These are phyloP conservation scores for Malassezia furfur DNA, from an alignment of 1,284 basidiomycete species.

Conservation along the genomic window DNA sequence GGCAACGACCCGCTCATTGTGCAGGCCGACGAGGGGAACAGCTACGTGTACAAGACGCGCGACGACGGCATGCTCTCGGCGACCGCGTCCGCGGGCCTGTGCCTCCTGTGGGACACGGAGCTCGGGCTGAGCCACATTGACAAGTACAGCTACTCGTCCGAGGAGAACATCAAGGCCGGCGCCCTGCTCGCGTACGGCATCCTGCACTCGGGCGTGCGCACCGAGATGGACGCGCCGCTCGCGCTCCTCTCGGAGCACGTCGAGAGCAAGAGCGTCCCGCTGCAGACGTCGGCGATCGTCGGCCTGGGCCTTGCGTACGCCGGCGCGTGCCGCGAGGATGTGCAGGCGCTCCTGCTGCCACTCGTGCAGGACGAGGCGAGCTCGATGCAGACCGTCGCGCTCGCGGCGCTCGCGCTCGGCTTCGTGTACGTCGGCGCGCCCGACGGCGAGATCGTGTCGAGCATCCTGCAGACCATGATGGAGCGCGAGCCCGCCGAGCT, in stretches of 20 bases:
- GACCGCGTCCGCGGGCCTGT: constrained; percentile 82
- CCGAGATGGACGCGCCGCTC: constrained; percentile 85
- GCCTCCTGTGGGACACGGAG: constrained; percentile 92
- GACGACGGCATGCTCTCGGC: constrained; percentile 98
- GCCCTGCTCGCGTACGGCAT: constrained; percentile 91
- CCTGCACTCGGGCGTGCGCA: constrained; percentile 76
- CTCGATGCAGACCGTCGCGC: constrained; percentile 79
- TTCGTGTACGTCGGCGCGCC: constrained; percentile 93
- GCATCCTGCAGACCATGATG: constrained; percentile 87
- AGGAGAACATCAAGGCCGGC: constrained; percentile 95
- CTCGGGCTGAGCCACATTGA: constrained; percentile 87
- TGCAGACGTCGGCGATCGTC: constrained; percentile 76
- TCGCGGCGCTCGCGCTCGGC: constrained; percentile 78
- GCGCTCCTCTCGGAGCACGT: constrained; percentile 85
- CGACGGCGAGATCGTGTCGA: constrained; percentile 81
- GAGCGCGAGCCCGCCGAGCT: constrained; percentile 45
- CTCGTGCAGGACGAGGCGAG: constrained; percentile 43
- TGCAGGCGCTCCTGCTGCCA: constrained; percentile 50
- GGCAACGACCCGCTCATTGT: constrained; percentile 99
- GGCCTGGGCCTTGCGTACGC: constrained; percentile 74
- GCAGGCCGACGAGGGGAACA: constrained; percentile 84
- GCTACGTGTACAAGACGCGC: constrained; percentile 99
- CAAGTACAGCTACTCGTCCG: constrained; percentile 91
- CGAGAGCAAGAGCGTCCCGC: constrained; percentile 70
- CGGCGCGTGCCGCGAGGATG: constrained; percentile 79